Conservation (phyloP, 2,329 filamentous ascomycete genomes). For the Stylonectria norvegica region DNA sequence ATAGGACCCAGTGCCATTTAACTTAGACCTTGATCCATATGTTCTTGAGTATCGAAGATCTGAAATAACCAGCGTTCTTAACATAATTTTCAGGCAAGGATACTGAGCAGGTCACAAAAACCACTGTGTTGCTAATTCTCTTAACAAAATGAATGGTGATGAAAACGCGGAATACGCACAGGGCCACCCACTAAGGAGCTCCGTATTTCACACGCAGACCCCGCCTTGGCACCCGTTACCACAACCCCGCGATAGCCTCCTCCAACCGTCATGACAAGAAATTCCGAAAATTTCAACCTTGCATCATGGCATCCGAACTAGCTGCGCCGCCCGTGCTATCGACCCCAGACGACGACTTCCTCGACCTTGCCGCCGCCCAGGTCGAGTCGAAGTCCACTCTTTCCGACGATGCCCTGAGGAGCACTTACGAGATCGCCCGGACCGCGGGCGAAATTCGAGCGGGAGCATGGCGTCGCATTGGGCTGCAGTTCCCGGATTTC, state of each 20-base stretch:
- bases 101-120: no score
- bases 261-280: constrained; percentile 15
- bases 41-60: no score
- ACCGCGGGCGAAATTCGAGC: constrained; percentile 73
- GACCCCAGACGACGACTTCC: constrained; percentile 58
- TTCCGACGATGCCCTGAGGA: constrained; percentile 65
- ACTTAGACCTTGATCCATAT: no score
- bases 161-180: constrained; percentile 5
- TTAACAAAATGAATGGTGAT: no score
- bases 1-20: no score
- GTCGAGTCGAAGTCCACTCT: constrained; percentile 32
- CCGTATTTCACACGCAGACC: constrained; percentile 23
- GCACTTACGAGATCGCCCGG: constrained; percentile 80
- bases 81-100: no score
- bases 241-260: constrained; percentile 7
- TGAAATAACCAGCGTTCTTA: no score
- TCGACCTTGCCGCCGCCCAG: constrained; percentile 48
- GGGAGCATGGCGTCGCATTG: constrained; percentile 71
- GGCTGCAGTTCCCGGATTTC: constrained; percentile 91
- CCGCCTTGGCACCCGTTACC: constrained; percentile 27
- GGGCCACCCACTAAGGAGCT: background rate
- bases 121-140: no score
- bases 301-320: constrained; percentile 46
- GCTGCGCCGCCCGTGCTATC: constrained; percentile 58
- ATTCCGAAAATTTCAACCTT: constrained; percentile 5